phyloP scores from a whole-genome alignment of 2,329 filamentous ascomycete genomes.

The Nothophoma quercina region DNA sequence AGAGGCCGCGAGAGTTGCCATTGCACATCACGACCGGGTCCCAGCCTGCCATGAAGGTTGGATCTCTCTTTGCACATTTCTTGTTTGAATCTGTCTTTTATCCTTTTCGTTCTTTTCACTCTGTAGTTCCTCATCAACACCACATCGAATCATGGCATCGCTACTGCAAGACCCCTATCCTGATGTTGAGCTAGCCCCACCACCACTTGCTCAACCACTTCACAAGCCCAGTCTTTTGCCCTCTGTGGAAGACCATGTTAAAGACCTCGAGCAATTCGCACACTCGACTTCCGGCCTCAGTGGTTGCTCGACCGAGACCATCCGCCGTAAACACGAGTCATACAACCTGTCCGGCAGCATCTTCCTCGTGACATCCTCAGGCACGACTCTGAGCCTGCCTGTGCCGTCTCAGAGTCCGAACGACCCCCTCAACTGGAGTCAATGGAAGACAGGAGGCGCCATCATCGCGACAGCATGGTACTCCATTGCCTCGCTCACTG shows the following conservation, averaged over 20 bases:
- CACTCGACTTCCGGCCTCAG: background rate
- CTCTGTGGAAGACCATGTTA: constrained; percentile 5
- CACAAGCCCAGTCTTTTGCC: constrained; percentile 19
- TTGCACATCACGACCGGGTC: background rate
- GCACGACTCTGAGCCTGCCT: constrained; percentile 32
- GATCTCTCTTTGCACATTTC: background rate
- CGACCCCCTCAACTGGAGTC: constrained; percentile 37
- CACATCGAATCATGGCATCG: background rate
- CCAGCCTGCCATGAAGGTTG: background rate
- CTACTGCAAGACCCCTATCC: constrained; percentile 20
- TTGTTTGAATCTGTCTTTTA: background rate
- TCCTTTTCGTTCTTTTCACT: background rate
- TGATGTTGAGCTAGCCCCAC: constrained; percentile 25
- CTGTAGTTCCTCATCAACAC: background rate
- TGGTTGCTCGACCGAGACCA: background rate
- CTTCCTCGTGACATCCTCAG: constrained; percentile 34
- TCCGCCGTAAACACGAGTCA: constrained; percentile 32
- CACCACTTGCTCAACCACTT: constrained; percentile 19
- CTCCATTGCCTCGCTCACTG: constrained; percentile 24
- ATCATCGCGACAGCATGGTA: constrained; percentile 26
- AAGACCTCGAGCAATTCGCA: background rate
- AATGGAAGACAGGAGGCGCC: constrained; percentile 30
- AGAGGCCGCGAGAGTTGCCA: background rate
- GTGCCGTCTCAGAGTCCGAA: constrained; percentile 33
- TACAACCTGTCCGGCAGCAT: constrained; percentile 35